Conservation (phyloP, 148 eudicot species). For the Camellia japonica region DNA sequence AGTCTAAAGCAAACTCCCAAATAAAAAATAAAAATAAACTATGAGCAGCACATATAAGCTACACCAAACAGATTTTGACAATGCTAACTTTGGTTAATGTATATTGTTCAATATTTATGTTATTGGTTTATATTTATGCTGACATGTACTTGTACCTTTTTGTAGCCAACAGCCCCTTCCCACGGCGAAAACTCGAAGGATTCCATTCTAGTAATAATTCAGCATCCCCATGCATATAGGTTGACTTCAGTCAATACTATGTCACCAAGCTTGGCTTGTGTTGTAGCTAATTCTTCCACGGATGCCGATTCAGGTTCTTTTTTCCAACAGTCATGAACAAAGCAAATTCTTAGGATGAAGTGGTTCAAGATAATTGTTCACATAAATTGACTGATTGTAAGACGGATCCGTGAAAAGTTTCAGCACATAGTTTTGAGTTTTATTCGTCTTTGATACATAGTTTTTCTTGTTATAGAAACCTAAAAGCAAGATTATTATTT, state of each 20-base stretch:
- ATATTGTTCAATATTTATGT: not conserved
- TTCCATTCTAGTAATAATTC: conserved; percentile 65
- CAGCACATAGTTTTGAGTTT: not conserved
- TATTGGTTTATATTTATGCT: not conserved
- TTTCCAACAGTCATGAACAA: not conserved
- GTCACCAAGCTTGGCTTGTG: conserved; percentile 15
- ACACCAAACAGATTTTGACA: not conserved
- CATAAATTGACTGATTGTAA: not conserved
- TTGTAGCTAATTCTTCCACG: conserved; percentile 6
- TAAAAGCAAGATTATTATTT: no score
- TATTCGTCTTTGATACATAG: not conserved
- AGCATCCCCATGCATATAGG: conserved; percentile 60
- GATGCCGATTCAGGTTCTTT: not conserved
- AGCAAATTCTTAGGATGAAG: not conserved
- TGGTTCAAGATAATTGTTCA: not conserved
- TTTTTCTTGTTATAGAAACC: not conserved
- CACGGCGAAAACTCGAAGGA: conserved; percentile 39
- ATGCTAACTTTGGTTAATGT: not conserved
- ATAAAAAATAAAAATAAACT: not conserved
- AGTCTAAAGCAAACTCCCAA: no score
- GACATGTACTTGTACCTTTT: not conserved
- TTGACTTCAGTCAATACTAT: conserved; percentile 1
- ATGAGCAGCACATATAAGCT: no score
- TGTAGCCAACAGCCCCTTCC: conserved; percentile 59
- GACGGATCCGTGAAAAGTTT: not conserved